These are phyloP conservation scores for Cryptococcus sp. DNA, from an alignment of 1,284 basidiomycete species.

Conservation along the genomic window DNA sequence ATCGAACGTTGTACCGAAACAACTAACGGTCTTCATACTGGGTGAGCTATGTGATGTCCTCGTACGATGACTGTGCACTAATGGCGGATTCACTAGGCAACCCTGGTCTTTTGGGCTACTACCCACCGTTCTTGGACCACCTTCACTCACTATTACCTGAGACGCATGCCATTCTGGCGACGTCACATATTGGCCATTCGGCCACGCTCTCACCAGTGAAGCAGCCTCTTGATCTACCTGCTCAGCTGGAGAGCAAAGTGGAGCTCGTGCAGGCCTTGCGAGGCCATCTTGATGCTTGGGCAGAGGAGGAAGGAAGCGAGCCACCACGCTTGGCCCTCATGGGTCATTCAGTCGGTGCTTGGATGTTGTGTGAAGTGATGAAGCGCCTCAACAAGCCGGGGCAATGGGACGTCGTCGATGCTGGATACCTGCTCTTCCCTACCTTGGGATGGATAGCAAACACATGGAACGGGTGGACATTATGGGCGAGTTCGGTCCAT, in stretches of 20 bases:
- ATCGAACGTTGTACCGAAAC: conserved; percentile 18
- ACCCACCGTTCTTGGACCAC: conserved; percentile 46
- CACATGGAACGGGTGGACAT: conserved; percentile 41
- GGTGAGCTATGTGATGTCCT: conserved; percentile 22
- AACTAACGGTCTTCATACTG: conserved; percentile 41
- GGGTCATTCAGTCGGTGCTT: conserved; percentile 51
- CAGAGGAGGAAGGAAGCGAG: conserved; percentile 8
- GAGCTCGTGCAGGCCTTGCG: conserved; percentile 40
- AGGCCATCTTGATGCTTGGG: conserved; percentile 33
- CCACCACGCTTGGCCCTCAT: conserved; percentile 34
- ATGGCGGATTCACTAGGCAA: conserved; percentile 36
- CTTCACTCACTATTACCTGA: conserved; percentile 43
- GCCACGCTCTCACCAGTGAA: conserved; percentile 25
- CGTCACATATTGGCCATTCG: conserved; percentile 51
- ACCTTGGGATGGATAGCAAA: conserved; percentile 48
- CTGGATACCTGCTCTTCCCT: conserved; percentile 43
- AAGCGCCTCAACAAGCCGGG: conserved; percentile 22
- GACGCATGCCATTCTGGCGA: conserved; percentile 44
- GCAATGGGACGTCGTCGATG: conserved; percentile 15
- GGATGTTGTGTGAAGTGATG: conserved; percentile 44
- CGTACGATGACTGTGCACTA: background rate
- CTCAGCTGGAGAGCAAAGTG: conserved; percentile 46
- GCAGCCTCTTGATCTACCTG: conserved; percentile 34
- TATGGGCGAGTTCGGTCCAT: conserved; percentile 36
- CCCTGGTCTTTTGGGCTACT: conserved; percentile 52